phyloP scores from a whole-genome alignment of 257 asterid genomes.

The Solanum sejunctum region DNA sequence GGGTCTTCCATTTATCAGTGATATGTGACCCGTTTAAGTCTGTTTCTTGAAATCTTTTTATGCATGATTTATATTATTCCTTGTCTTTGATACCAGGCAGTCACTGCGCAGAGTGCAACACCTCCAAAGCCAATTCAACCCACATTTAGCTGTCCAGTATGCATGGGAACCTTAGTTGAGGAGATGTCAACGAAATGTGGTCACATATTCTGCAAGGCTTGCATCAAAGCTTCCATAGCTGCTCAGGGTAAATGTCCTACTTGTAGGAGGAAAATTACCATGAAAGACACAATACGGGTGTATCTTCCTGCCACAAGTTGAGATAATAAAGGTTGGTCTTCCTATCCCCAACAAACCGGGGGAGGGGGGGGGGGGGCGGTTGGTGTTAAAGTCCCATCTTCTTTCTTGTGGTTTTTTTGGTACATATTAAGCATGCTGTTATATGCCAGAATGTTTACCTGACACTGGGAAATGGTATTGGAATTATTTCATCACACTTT shows the following conservation, averaged over 20 bases:
- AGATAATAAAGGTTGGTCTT: constrained; percentile 23
- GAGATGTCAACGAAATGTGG: constrained; percentile 85
- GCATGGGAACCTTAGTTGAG: constrained; percentile 78
- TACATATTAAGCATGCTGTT: neutral
- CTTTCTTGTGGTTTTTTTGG: neutral
- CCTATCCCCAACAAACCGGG: neutral
- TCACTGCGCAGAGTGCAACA: constrained; percentile 5
- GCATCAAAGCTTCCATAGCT: constrained; percentile 75
- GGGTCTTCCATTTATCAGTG: neutral
- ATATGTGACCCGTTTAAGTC: neutral
- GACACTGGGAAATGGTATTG: neutral
- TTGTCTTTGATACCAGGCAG: constrained; percentile 14
- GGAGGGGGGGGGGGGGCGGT: too few species aligned
- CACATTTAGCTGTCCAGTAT: constrained; percentile 72
- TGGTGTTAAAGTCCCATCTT: neutral
- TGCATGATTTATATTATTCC: neutral
- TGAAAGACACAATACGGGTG: constrained; percentile 56
- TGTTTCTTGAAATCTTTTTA: neutral
- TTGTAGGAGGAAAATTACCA: constrained; percentile 61
- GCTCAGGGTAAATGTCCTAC: constrained; percentile 84
- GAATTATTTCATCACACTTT: neutral
- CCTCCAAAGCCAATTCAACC: constrained; percentile 55
- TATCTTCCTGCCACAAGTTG: constrained; percentile 65
- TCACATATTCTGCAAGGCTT: constrained; percentile 83
- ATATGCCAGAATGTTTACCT: neutral